A percentile compares a stretch with the other conserved stretches of the same genome.
Evolutionary conservation across 2,329 filamentous ascomycete species (phyloP).

Genomic region (Colletotrichum spaethianum): DNA sequence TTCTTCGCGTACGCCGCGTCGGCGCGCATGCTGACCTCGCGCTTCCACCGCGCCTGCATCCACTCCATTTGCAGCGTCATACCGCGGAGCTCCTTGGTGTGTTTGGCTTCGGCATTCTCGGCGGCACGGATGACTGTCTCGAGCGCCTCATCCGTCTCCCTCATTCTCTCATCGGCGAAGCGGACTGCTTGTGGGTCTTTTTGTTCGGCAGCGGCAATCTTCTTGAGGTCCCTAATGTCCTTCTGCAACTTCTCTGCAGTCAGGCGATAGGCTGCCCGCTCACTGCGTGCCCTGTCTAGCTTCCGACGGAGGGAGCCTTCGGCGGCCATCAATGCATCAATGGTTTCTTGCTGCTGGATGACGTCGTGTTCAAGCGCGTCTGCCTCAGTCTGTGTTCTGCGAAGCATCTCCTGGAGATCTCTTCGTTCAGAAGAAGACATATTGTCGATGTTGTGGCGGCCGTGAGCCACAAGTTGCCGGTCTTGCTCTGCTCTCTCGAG

Average conservation of each 20-base stretch:
- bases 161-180: constrained; percentile 49
- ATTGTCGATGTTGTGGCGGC: constrained; percentile 46
- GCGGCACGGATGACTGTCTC: constrained; percentile 72
- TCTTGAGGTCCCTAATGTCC: constrained; percentile 63
- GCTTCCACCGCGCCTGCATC: constrained; percentile 84
- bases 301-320: constrained; percentile 75
- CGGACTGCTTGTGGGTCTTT: constrained; percentile 47
- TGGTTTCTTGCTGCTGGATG: constrained; percentile 75
- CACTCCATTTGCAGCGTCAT: constrained; percentile 92
- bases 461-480: constrained; percentile 51
- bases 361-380: constrained; percentile 82
- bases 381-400: constrained; percentile 73
- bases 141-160: constrained; percentile 65
- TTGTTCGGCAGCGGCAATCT: constrained; percentile 53
- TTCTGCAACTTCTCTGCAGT: constrained; percentile 69
- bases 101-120: constrained; percentile 75
- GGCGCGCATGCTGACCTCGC: constrained; percentile 84
- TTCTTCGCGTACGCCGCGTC: constrained; percentile 90
- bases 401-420: constrained; percentile 73
- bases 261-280: constrained; percentile 70
- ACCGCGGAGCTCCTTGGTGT: constrained; percentile 83
- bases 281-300: constrained; percentile 78
- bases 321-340: constrained; percentile 69
- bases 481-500: constrained; percentile 67
- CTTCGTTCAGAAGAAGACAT: constrained; percentile 57